Evolutionary conservation across 2,329 filamentous ascomycete species (phyloP).

Genomic region (Fusarium aywerte): DNA sequence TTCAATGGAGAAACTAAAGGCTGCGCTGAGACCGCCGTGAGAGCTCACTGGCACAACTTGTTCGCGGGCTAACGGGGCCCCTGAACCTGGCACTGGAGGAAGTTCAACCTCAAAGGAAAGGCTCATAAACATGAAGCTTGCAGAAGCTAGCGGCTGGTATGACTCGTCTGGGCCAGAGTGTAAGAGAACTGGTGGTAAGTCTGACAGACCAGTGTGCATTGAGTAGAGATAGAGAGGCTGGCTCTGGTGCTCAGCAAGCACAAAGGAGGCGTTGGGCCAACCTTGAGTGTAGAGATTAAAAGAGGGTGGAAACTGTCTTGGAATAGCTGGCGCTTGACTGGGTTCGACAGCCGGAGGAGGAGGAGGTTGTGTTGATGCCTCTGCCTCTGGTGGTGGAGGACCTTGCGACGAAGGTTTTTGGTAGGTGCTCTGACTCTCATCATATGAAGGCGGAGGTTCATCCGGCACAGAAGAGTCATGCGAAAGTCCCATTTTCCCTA

Average conservation of each 20-base stretch:
- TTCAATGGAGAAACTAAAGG: constrained; percentile 37
- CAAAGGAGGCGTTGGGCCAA: constrained; percentile 12
- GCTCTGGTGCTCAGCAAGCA: constrained; percentile 35
- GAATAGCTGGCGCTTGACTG: constrained; percentile 3
- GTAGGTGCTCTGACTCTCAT: constrained; percentile 11
- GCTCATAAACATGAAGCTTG: constrained; percentile 27
- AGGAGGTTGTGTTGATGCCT: background rate
- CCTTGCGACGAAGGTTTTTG: constrained; percentile 1
- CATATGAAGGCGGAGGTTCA: constrained; percentile 28
- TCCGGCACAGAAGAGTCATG: constrained; percentile 9
- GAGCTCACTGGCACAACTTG: constrained; percentile 11
- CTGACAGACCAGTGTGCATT: constrained; percentile 22
- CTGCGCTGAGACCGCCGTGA: constrained; percentile 13
- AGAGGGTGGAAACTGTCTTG: constrained; percentile 34
- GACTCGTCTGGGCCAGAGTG: constrained; percentile 37
- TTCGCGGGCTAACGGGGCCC: constrained; percentile 22
- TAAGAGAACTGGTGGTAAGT: constrained; percentile 33
- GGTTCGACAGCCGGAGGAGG: constrained; percentile 1
- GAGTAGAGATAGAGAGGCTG: constrained; percentile 38
- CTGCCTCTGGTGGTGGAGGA: background rate
- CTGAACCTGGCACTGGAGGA: constrained; percentile 30
- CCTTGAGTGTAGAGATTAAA: constrained; percentile 39
- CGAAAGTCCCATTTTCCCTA: background rate
- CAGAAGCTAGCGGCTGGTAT: constrained; percentile 35
- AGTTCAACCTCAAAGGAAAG: constrained; percentile 36